Evolutionary conservation across 2,329 filamentous ascomycete species (phyloP).

Genomic region (Coniochaeta sp.): DNA sequence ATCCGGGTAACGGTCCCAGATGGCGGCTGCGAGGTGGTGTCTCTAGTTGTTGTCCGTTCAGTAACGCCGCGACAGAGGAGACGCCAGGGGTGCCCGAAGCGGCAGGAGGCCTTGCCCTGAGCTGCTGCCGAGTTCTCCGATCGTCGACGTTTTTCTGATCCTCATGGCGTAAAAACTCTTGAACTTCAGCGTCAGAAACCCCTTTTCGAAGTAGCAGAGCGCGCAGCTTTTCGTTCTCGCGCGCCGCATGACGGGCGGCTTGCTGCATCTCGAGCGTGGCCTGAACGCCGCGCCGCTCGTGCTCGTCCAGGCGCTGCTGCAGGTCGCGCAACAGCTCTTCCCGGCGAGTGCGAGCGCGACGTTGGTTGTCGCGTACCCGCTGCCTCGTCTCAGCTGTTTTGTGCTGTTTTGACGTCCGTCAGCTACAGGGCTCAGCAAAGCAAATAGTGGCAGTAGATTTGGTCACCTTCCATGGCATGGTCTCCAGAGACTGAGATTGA

Average conservation of each 20-base stretch:
- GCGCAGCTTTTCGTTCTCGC: constrained; percentile 38
- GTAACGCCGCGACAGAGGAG: background rate
- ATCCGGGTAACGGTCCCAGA: background rate
- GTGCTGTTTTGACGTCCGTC: constrained; percentile 4
- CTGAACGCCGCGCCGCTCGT: constrained; percentile 36
- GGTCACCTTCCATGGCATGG: constrained; percentile 3
- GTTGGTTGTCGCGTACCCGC: constrained; percentile 39
- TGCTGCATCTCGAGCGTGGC: constrained; percentile 46
- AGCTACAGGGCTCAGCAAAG: background rate
- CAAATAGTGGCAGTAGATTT: background rate
- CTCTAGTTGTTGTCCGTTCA: background rate
- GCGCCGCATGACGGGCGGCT: constrained; percentile 39
- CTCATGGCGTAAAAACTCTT: background rate
- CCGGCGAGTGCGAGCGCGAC: constrained; percentile 42
- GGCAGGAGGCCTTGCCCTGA: background rate
- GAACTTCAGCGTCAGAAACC: background rate
- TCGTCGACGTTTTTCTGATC: background rate
- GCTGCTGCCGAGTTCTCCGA: background rate
- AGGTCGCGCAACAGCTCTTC: constrained; percentile 42
- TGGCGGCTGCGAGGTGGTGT: background rate
- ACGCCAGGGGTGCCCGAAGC: background rate
- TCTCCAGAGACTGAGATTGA: background rate
- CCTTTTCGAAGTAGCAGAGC: constrained; percentile 9
- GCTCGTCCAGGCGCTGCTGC: constrained; percentile 35
- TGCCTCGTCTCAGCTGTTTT: background rate